Conservation (phyloP, 176 grass and related monocot species). For the barley (Hordeum vulgare) region MorexV3_pseudomolecules_assembly NC_058521.1:587326460-587326959, state of each 20-base stretch:
- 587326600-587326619: neutral
- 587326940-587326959: constrained; percentile 10
- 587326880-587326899: neutral
- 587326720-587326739: constrained; percentile 85
- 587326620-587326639: constrained; percentile 51
- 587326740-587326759: constrained; percentile 93
- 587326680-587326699: constrained; percentile 59
- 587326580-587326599: neutral
- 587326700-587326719: constrained; percentile 79
- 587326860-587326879: constrained; percentile 57
- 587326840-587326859: constrained; percentile 69
- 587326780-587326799: constrained; percentile 47
- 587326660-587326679: constrained; percentile 82
- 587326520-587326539: constrained; percentile 88
- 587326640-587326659: constrained; percentile 81
- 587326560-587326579: neutral
- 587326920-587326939: neutral
- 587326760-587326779: constrained; percentile 48
- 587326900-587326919: neutral
- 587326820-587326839: constrained; percentile 61
- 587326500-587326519: constrained; percentile 93
- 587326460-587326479: constrained; percentile 38
- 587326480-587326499: constrained; percentile 81
- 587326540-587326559: neutral
- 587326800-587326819: constrained; percentile 68